Percentiles rank a stretch among this genome's conserved stretches.
These are phyloP conservation scores for Pleurotus eryngii DNA, from an alignment of 768 basidiomycete species.

Conservation along the genomic window DNA sequence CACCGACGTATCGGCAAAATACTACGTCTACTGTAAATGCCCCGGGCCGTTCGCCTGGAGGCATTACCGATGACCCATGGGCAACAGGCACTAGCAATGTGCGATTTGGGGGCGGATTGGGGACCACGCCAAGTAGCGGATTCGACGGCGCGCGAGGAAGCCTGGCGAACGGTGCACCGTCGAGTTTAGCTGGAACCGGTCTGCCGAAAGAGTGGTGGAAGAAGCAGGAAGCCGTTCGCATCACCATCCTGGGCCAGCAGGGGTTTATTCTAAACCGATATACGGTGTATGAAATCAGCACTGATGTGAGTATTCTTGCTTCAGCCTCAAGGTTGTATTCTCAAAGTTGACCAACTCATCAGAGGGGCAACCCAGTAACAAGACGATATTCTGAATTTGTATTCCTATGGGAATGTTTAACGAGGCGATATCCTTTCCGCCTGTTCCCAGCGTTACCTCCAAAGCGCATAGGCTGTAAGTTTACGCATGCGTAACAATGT, in stretches of 20 bases:
- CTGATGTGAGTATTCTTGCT: constrained; percentile 55
- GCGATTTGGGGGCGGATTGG: neutral
- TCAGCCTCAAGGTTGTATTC: neutral
- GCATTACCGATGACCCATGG: constrained; percentile 71
- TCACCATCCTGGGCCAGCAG: constrained; percentile 81
- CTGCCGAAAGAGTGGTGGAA: constrained; percentile 87
- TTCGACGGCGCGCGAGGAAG: constrained; percentile 28
- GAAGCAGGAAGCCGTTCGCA: constrained; percentile 66
- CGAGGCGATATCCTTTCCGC: constrained; percentile 90
- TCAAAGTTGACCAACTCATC: constrained; percentile 2
- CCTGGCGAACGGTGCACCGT: constrained; percentile 45
- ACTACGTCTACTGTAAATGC: constrained; percentile 30
- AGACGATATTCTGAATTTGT: constrained; percentile 93
- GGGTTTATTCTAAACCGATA: constrained; percentile 90
- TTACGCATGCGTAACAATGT: neutral
- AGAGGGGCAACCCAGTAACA: constrained; percentile 68
- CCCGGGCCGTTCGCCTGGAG: constrained; percentile 38
- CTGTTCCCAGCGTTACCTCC: constrained; percentile 85
- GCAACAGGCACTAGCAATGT: constrained; percentile 4
- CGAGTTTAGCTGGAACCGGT: constrained; percentile 66
- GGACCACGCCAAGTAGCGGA: constrained; percentile 17
- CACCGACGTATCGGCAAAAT: constrained; percentile 39
- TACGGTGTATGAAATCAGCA: constrained; percentile 77
- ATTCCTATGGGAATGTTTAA: constrained; percentile 84
- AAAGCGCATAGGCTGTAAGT: constrained; percentile 81